Conservation (phyloP, 129 eudicot genomes). For the Kitagawia praeruptora region DNA sequence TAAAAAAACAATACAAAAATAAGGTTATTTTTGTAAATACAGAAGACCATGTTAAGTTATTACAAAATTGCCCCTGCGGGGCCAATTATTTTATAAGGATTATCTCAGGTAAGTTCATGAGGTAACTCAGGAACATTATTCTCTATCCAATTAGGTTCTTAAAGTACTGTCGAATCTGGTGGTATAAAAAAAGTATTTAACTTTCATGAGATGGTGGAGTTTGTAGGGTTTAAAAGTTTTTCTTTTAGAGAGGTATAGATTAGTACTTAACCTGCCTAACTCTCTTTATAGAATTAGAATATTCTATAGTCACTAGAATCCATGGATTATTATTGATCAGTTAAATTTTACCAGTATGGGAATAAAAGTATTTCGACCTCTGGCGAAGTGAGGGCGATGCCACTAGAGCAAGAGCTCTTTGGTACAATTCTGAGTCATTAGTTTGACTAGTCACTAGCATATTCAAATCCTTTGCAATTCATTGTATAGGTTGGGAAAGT, state of each 20-base stretch:
- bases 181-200: background rate
- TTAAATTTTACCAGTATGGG: background rate
- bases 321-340: background rate
- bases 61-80: no score
- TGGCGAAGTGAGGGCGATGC: no score
- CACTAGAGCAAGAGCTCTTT: background rate
- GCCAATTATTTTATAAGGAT: no score
- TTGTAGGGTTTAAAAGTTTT: background rate
- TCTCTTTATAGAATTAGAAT: background rate
- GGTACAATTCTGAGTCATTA: background rate
- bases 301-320: background rate
- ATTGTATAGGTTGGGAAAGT: slow-evolving; percentile 74
- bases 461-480: background rate
- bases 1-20: no score
- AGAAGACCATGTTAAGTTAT: no score
- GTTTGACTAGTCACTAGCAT: background rate
- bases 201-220: background rate
- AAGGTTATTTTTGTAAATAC: no score
- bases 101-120: no score
- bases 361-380: no score
- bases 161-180: background rate
- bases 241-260: background rate
- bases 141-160: background rate
- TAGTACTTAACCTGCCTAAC: background rate
- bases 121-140: no score